These are phyloP conservation scores for Penicillium verrucosum DNA, from an alignment of 2,329 filamentous ascomycete species.

Conservation along the genomic window DNA sequence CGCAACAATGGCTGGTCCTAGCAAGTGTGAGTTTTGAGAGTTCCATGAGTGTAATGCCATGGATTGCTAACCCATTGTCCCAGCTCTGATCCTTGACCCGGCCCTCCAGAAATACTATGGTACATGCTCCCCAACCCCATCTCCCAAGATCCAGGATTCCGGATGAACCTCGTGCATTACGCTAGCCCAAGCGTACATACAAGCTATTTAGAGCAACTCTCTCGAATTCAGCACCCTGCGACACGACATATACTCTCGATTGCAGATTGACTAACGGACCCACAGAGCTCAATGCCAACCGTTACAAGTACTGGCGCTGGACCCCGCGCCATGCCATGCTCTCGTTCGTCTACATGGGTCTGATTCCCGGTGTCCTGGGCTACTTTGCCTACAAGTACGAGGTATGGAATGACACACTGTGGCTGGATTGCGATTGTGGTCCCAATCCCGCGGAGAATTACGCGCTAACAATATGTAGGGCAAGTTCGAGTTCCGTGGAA, in stretches of 20 bases:
- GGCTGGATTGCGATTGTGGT: not conserved
- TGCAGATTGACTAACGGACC: conserved; percentile 10
- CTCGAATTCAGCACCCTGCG: not conserved
- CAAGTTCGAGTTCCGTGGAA: conserved; percentile 78
- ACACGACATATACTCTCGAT: not conserved
- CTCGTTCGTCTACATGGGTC: conserved; percentile 70
- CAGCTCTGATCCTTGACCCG: conserved; percentile 44
- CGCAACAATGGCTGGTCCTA: conserved; percentile 51
- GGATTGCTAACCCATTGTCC: conserved; percentile 51
- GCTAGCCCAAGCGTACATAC: not conserved
- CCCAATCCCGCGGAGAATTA: not conserved
- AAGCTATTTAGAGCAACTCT: not conserved
- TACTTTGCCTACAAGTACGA: conserved; percentile 77
- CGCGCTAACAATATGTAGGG: conserved; percentile 57
- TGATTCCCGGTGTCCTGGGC: conserved; percentile 68
- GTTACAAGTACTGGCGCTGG: conserved; percentile 95
- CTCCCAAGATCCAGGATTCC: conserved; percentile 1
- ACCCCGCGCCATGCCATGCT: conserved; percentile 77
- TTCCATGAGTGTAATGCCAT: not conserved
- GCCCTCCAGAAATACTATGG: conserved; percentile 51
- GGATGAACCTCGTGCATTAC: not conserved
- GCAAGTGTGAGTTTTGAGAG: conserved; percentile 40
- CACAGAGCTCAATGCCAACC: conserved; percentile 75
- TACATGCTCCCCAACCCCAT: conserved; percentile 33
- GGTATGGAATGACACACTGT: conserved; percentile 57